A percentile compares a stretch with the other conserved stretches of the same genome.
Evolutionary conservation across 371 early-diverging fungal genomes (phyloP).

Genomic region (Lichtheimia hyalospora): DNA sequence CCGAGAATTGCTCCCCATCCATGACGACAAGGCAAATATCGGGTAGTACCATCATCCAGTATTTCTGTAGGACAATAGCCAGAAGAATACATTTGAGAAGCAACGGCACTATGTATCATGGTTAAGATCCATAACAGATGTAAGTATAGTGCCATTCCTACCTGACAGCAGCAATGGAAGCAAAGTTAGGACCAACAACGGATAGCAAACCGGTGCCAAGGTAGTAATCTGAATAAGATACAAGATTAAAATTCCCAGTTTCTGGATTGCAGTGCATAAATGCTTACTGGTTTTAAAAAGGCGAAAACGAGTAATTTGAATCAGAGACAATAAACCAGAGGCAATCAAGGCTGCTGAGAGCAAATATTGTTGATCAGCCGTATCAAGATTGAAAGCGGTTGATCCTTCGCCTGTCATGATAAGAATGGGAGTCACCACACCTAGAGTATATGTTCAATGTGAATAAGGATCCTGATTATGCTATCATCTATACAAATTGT

Average conservation of each 20-base stretch:
- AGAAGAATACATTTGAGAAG: slow-evolving; percentile 38
- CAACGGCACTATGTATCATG: slow-evolving; percentile 21
- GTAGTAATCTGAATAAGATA: slow-evolving; percentile 30
- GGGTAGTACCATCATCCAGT: slow-evolving; percentile 41
- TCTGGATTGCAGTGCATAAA: neutral
- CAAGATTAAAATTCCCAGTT: neutral
- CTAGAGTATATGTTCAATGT: slow-evolving; percentile 10
- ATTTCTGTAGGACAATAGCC: slow-evolving; percentile 48
- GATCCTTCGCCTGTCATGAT: slow-evolving; percentile 56
- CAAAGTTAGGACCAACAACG: slow-evolving; percentile 60
- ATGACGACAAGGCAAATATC: slow-evolving; percentile 50
- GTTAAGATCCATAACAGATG: neutral
- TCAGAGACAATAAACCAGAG: slow-evolving; percentile 51
- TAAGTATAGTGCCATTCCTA: neutral
- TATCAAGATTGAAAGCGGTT: slow-evolving; percentile 46
- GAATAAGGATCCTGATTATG: neutral
- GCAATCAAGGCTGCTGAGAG: slow-evolving; percentile 61
- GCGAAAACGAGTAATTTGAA: slow-evolving; percentile 63
- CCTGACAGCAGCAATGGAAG: slow-evolving; percentile 44
- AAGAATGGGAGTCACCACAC: slow-evolving; percentile 59
- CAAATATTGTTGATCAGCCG: slow-evolving; percentile 51
- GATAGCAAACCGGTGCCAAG: slow-evolving; percentile 59
- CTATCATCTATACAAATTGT: neutral
- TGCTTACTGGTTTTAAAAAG: slow-evolving; percentile 37
- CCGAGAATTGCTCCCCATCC: slow-evolving; percentile 65